Base-by-base conservation (phyloP, 2,329 filamentous ascomycete genomes). In the Zymoseptoria pseudotritici region DNA sequence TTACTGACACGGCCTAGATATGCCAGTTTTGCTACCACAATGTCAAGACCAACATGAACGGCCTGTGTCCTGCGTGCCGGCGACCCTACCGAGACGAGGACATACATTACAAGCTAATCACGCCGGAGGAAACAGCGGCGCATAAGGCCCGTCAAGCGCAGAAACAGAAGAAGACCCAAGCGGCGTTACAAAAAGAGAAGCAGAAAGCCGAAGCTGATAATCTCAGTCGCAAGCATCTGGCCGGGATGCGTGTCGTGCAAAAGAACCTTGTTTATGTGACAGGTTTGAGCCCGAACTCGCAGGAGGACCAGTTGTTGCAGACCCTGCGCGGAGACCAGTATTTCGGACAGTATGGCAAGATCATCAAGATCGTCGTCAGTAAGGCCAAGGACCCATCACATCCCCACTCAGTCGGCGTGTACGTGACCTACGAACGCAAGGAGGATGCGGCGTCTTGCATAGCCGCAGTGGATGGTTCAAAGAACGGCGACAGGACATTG, bases 1-100 rank as follows among this genome's bases (percentile, higher is more conserved):
- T 21, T 20, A 24, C 50, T 52, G 50, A 52, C 22, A 19, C 17
- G 42, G 11, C 46, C 46, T 70, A 97, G 92, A 93, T 99, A 74
- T 99, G 94, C 77, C 95, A 99, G 80, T 99, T 99, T 78, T 99
- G 94, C 79, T 99, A 93, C 80, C 97, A 99, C 78, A 99, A 97
- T 75, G 95, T 99, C 75, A 96, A 95, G 78, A 96, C 89, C 69
- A 97, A 97, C 70, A 91, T 96, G 83, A 97, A 97, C 73, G 92
- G 93, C 42, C 83, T 97, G 60, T 99, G 94, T 75, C 94, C 94
- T n/a, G 96, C 96, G 67, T 99, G 94, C 75, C 86, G 94, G 76
- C 84, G 94, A 74, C 88, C 91, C 5, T 99, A 99, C 75, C 91
- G 97, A 74, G 95, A 99, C 68, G 93, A 93, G 74, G 95, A 91